A percentile compares a stretch with the other conserved stretches of the same genome.
phyloP scores from a whole-genome alignment of 495 filamentous ascomycete species.

The Tuber umbilicatum region DNA sequence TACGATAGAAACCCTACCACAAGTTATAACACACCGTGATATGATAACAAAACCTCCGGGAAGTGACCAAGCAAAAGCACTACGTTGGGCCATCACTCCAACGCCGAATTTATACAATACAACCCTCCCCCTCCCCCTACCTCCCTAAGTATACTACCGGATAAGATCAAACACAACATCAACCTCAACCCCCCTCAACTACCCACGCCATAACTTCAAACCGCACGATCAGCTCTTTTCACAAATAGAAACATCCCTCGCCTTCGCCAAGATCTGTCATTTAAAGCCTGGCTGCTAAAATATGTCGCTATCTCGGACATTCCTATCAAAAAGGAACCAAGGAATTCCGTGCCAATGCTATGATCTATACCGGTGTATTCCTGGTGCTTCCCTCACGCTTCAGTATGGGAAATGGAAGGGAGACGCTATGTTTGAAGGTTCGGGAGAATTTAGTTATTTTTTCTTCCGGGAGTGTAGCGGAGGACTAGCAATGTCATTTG shows the following conservation, averaged over 20 bases:
- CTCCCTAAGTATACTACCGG: conserved; percentile 3
- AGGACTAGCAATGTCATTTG: conserved; percentile 11
- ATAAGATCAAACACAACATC: conserved; percentile 48
- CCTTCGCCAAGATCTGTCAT: conserved; percentile 58
- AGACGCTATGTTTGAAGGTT: conserved; percentile 54
- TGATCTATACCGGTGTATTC: conserved; percentile 56
- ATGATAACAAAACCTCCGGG: conserved; percentile 40
- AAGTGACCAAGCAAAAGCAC: conserved; percentile 54
- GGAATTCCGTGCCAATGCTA: conserved; percentile 47
- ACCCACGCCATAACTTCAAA: conserved; percentile 60
- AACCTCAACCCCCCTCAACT: conserved; percentile 43
- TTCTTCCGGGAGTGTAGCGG: too few species aligned
- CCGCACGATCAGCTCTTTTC: conserved; percentile 60
- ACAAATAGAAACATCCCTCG: conserved; percentile 50
- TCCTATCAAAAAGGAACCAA: conserved; percentile 50
- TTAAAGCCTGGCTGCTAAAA: conserved; percentile 56
- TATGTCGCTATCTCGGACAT: conserved; percentile 63
- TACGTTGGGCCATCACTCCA: conserved; percentile 42
- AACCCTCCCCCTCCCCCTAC: not conserved
- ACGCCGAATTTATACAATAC: conserved; percentile 20
- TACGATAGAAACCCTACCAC: not conserved
- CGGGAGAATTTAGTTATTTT: not conserved
- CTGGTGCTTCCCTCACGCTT: conserved; percentile 51
- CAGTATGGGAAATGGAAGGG: conserved; percentile 54
- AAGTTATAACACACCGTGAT: not conserved